These are phyloP conservation scores for Phytopythium chamaehyphon DNA, from an alignment of 352 stramenopile species.

Conservation along the genomic window DNA sequence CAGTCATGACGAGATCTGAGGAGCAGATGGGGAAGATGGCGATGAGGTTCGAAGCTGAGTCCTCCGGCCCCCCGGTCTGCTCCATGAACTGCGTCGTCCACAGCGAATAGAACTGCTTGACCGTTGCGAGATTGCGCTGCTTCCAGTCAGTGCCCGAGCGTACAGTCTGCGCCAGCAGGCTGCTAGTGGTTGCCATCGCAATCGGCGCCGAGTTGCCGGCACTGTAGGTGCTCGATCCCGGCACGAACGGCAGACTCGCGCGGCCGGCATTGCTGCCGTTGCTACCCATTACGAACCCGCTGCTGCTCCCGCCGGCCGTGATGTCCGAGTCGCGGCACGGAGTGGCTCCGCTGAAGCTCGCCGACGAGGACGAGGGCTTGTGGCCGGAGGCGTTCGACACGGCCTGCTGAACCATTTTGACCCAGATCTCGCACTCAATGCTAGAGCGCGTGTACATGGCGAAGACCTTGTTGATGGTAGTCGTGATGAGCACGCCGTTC, in stretches of 20 bases:
- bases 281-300: constrained; percentile 6
- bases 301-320: constrained; percentile 23
- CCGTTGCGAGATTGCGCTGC: constrained; percentile 68
- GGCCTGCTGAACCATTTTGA: constrained; percentile 80
- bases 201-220: constrained; percentile 1
- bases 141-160: constrained; percentile 83
- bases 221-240: constrained; percentile 16
- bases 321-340: constrained; percentile 59
- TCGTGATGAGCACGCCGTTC: constrained; percentile 81
- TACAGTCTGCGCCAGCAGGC: constrained; percentile 55
- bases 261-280: constrained; percentile 13
- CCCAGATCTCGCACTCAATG: constrained; percentile 81
- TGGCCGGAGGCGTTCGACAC: constrained; percentile 43
- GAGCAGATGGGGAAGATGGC: constrained; percentile 80
- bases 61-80: constrained; percentile 36
- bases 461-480: constrained; percentile 85
- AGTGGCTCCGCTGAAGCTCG: constrained; percentile 46
- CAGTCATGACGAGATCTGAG: constrained; percentile 66
- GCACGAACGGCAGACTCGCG: constrained; percentile 8
- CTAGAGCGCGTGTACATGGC: constrained; percentile 78
- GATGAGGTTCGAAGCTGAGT: constrained; percentile 61
- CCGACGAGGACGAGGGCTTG: constrained; percentile 36
- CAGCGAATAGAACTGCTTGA: constrained; percentile 83
- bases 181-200: constrained; percentile 16
- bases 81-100: constrained; percentile 76